phyloP scores from a whole-genome alignment of 495 filamentous ascomycete genomes.

The Bombardia bombarda region DNA sequence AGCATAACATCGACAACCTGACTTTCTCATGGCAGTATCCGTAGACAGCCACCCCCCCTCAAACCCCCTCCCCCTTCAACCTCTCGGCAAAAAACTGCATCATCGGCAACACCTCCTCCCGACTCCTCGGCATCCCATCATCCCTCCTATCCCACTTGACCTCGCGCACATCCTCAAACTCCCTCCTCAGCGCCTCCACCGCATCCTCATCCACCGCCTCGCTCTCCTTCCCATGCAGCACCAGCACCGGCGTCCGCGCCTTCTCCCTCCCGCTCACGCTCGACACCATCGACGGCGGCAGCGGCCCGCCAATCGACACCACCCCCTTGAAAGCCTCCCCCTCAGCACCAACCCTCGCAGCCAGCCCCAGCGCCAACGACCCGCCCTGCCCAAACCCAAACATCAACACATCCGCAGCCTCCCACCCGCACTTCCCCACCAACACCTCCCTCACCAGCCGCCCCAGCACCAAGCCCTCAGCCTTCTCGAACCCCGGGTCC shows the following conservation, averaged over 20 bases:
- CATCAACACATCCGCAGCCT: conserved; percentile 58
- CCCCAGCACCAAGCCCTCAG: conserved; percentile 41
- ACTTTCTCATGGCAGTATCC: too few species aligned
- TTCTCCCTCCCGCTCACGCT: conserved; percentile 36
- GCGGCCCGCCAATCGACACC: conserved; percentile 67
- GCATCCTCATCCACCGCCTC: conserved; percentile 55
- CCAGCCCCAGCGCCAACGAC: conserved; percentile 59
- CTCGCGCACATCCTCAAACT: conserved; percentile 67
- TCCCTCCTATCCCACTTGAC: conserved; percentile 63
- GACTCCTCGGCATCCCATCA: conserved; percentile 74
- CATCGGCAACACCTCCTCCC: conserved; percentile 84
- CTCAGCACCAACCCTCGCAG: conserved; percentile 25
- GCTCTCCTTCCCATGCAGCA: conserved; percentile 59
- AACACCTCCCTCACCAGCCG: conserved; percentile 55
- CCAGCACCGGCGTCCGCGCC: conserved; percentile 62
- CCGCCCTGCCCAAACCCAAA: conserved; percentile 88
- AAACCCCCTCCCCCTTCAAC: too few species aligned
- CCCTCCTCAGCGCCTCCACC: conserved; percentile 51
- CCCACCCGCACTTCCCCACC: conserved; percentile 63
- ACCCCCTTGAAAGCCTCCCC: conserved; percentile 46
- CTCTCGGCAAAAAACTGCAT: conserved; percentile 87
- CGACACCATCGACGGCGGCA: conserved; percentile 49
- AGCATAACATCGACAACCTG: too few species aligned
- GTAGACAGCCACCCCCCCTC: too few species aligned
- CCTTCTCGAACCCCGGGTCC: conserved; percentile 66